Evolutionary conservation across 1,284 basidiomycete species (phyloP).

Genomic region (Meripilus lineatus): DNA sequence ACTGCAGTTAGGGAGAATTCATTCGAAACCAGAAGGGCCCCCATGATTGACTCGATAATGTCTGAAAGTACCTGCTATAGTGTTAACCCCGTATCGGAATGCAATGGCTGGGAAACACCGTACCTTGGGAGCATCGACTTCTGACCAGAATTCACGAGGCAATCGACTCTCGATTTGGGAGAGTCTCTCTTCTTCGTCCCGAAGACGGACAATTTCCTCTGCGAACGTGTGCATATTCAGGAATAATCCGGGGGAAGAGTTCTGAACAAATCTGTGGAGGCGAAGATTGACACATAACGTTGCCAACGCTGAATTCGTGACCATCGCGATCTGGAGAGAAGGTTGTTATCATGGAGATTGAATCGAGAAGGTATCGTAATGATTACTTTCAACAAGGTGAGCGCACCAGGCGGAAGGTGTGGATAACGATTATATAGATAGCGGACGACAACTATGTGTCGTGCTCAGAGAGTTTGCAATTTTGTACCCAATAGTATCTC

Average conservation of each 20-base stretch:
- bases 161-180: slow-evolving; percentile 42
- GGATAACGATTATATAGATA: slow-evolving; percentile 63
- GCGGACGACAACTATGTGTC: slow-evolving; percentile 59
- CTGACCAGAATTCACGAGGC: slow-evolving; percentile 72
- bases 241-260: slow-evolving; percentile 48
- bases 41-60: slow-evolving; percentile 71
- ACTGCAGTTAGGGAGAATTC: slow-evolving; percentile 54
- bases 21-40: slow-evolving; percentile 73
- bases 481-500: slow-evolving; percentile 6
- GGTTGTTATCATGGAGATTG: no score
- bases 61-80: slow-evolving; percentile 62
- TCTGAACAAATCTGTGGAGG: slow-evolving; percentile 55
- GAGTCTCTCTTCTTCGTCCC: slow-evolving; percentile 42
- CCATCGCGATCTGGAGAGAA: slow-evolving; percentile 70
- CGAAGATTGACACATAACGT: slow-evolving; percentile 67
- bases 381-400: slow-evolving; percentile 74
- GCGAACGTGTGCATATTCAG: slow-evolving; percentile 50
- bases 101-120: not conserved
- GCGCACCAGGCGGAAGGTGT: slow-evolving; percentile 59
- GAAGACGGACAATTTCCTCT: slow-evolving; percentile 41
- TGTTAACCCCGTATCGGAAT: slow-evolving; percentile 3
- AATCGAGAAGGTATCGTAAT: no score
- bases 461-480: slow-evolving; percentile 6
- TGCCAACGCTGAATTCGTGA: slow-evolving; percentile 70
- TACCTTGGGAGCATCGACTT: slow-evolving; percentile 70